Percentiles rank a stretch among this genome's conserved stretches.
Conservation (phyloP, 2,329 filamentous ascomycete species). For the Penicillium sp. region DNA sequence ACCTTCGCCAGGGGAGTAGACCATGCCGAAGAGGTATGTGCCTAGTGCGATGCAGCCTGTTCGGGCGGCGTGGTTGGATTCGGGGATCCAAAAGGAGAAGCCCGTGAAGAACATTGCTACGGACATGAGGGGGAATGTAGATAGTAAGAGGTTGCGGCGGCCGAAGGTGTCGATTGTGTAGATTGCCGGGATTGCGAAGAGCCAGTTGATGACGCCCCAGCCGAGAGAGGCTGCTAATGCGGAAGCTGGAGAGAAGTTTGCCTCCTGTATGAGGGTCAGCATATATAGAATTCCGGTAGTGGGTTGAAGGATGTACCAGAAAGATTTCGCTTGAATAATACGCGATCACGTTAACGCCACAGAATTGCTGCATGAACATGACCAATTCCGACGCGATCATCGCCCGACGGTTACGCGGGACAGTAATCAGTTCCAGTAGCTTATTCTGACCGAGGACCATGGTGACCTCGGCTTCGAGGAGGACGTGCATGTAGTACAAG, state of each 20-base stretch:
- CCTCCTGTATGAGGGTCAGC: slow-evolving; percentile 21
- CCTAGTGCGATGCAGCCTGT: slow-evolving; percentile 44
- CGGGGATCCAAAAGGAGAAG: slow-evolving; percentile 53
- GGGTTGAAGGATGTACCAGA: slow-evolving; percentile 25
- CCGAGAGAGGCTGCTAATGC: slow-evolving; percentile 60
- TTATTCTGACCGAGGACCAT: slow-evolving; percentile 52
- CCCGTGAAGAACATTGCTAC: slow-evolving; percentile 53
- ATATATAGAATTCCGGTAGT: neutral
- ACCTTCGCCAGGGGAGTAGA: slow-evolving; percentile 59
- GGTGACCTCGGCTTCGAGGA: slow-evolving; percentile 61
- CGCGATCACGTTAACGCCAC: slow-evolving; percentile 54
- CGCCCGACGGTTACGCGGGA: slow-evolving; percentile 62
- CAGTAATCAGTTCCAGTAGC: slow-evolving; percentile 57
- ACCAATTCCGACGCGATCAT: slow-evolving; percentile 61
- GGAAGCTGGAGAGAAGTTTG: slow-evolving; percentile 49
- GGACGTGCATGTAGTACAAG: slow-evolving; percentile 49
- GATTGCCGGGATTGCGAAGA: slow-evolving; percentile 62
- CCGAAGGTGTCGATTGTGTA: slow-evolving; percentile 69
- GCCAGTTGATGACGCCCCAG: slow-evolving; percentile 62
- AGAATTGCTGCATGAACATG: slow-evolving; percentile 66
- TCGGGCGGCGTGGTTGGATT: slow-evolving; percentile 34
- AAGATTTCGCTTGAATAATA: slow-evolving; percentile 64
- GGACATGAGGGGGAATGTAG: slow-evolving; percentile 65
- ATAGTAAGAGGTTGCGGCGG: slow-evolving; percentile 61
- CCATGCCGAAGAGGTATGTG: slow-evolving; percentile 45